Evolutionary conservation across 1,284 basidiomycete species (phyloP), one percentile per base, ranked within the genome.

Genomic region (Malassezia cuniculi): DNA sequence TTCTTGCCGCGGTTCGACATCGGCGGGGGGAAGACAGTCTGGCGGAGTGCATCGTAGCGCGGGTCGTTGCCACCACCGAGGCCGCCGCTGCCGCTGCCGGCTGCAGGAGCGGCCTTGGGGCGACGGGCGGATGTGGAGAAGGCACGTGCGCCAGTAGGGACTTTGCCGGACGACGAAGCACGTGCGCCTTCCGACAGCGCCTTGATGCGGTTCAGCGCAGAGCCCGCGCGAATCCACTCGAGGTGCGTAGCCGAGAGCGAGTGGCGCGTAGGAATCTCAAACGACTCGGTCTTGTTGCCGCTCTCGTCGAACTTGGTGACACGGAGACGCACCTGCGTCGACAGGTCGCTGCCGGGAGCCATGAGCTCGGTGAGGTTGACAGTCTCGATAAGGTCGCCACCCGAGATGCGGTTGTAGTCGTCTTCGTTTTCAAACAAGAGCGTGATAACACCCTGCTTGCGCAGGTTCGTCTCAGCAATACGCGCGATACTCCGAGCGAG

Each of bases 381-480:
- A 12, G 63, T 66, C 52, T 62, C 57, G 27, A 66, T 55, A 17
- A 53, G 14, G 43, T 66, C 61, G 18, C 63, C 63, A 5, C 46
- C 46, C 11, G 31, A 48, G 22, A 66, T 64, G 28, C 27, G 42
- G 24, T 48, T 41, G 28, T 63, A 66, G 44, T 66, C 63, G 27
- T 53, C 50, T 39, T 66, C 63, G 44, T 66, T 56, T 30, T 55
- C 59, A 30, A 66, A 66, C 15, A 66, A 51, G 18, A 66, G 51
- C 18, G 63, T 66, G 31, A 66, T 37, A 2, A 66, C 63, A 31
- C 63, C 63, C 43, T 66, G 63, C 52, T 66, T 66, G 27, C 63
- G 53, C 54, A 66, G 36, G 71, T 77, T 68, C 77, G 73, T 48
- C 73, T 75, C 60, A 78, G 74, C 31, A 78, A 82, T 68, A 81